Percentiles rank a stretch among this genome's conserved stretches.
phyloP scores from a whole-genome alignment of 208 protist genomes.

The Giardia duodenalis region DNA sequence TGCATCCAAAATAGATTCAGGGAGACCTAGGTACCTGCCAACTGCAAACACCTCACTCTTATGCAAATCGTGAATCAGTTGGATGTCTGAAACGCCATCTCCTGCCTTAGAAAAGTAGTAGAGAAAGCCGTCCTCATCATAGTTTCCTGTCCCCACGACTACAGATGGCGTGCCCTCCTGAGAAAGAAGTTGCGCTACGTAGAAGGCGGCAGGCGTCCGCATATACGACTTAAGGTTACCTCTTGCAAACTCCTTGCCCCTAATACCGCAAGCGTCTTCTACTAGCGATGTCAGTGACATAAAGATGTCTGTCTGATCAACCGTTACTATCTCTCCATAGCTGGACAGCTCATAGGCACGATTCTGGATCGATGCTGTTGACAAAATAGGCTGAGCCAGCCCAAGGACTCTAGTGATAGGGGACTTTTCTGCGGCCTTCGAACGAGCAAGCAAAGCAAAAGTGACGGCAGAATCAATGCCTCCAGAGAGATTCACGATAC shows the following conservation, averaged over 20 bases:
- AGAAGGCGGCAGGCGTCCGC: conserved; percentile 71
- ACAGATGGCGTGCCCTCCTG: conserved; percentile 63
- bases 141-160: conserved; percentile 82
- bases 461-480: conserved; percentile 76
- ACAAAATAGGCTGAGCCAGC: conserved; percentile 73
- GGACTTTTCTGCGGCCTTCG: conserved; percentile 51
- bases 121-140: conserved; percentile 79
- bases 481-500: conserved; percentile 65
- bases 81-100: conserved; percentile 77
- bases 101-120: conserved; percentile 84
- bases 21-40: conserved; percentile 53
- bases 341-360: conserved; percentile 55
- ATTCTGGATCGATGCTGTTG: conserved; percentile 59
- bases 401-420: conserved; percentile 66
- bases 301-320: conserved; percentile 72
- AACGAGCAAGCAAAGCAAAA: conserved; percentile 53
- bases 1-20: conserved; percentile 58
- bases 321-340: conserved; percentile 58
- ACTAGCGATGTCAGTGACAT: conserved; percentile 53
- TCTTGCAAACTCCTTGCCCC: conserved; percentile 61
- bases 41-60: conserved; percentile 72
- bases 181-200: conserved; percentile 66
- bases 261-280: conserved; percentile 57
- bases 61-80: conserved; percentile 77
- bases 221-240: conserved; percentile 78